These are phyloP conservation scores for Aspergillus sp. DNA, from an alignment of 2,329 filamentous ascomycete species.

Conservation along the genomic window DNA sequence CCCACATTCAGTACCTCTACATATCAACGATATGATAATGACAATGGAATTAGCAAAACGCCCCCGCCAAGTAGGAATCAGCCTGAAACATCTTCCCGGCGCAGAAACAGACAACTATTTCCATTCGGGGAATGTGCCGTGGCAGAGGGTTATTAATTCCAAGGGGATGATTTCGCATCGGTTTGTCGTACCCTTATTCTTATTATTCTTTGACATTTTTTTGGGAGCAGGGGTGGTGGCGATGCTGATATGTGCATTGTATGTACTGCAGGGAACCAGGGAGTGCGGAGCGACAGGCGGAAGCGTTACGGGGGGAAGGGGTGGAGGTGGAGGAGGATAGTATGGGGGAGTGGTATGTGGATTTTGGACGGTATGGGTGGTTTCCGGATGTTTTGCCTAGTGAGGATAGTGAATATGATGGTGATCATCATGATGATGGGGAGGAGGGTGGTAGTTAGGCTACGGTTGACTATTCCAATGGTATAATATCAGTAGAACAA, in stretches of 20 bases:
- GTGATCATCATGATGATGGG: neutral
- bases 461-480: neutral
- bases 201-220: too few species aligned
- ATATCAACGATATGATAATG: too few species aligned
- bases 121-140: constrained; percentile 79
- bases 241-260: neutral
- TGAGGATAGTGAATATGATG: constrained; percentile 38
- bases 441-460: neutral
- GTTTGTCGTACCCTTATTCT: constrained; percentile 48
- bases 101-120: constrained; percentile 54
- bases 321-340: constrained; percentile 44
- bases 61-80: constrained; percentile 83
- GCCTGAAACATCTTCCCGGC: constrained; percentile 79
- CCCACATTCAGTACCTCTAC: too few species aligned
- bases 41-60: constrained; percentile 58
- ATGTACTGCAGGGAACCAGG: constrained; percentile 39
- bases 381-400: constrained; percentile 54
- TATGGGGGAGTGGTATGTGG: constrained; percentile 48
- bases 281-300: constrained; percentile 46
- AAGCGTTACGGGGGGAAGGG: constrained; percentile 43
- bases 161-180: constrained; percentile 84
- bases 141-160: constrained; percentile 89
- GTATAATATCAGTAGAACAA: too few species aligned
- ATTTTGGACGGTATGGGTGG: constrained; percentile 49
- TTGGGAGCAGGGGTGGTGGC: neutral